phyloP scores from a whole-genome alignment of 441 rosid species.

The Rhodomyrtus psidioides region DNA sequence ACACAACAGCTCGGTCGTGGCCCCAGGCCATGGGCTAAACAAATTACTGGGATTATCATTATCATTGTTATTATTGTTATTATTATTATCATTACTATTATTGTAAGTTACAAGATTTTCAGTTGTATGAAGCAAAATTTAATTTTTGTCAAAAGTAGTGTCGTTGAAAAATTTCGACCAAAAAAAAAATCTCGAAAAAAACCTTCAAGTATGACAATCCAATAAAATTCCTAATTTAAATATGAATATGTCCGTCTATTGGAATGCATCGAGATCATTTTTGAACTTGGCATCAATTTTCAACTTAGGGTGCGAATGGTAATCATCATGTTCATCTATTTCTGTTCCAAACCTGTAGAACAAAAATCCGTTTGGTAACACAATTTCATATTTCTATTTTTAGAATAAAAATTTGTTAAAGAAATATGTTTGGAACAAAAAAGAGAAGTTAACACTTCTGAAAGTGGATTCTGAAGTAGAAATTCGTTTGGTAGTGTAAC shows the following conservation, averaged over 20 bases:
- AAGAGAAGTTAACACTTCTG: too few relatives aligned
- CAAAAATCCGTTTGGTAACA: too few relatives aligned
- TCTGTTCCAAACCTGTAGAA: too few relatives aligned
- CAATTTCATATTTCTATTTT: too few relatives aligned
- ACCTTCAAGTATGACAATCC: accelerated
- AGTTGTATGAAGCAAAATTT: background rate
- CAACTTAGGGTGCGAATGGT: background rate
- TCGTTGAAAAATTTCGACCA: background rate
- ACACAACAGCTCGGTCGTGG: background rate
- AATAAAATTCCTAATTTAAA: background rate
- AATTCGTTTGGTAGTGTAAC: too few relatives aligned
- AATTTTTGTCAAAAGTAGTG: background rate
- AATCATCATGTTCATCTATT: too few relatives aligned
- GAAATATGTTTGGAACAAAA: too few relatives aligned
- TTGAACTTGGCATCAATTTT: accelerated
- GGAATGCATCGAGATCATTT: too few relatives aligned
- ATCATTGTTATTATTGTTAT: too few relatives aligned
- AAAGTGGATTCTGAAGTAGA: too few relatives aligned
- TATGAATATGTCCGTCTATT: too few relatives aligned
- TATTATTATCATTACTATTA: background rate
- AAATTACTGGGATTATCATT: background rate
- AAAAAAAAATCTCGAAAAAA: background rate
- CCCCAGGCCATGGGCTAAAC: background rate
- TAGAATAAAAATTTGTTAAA: too few relatives aligned
- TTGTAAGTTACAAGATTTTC: background rate